Evolutionary conservation across 2,329 filamentous ascomycete genomes (phyloP).

Genomic region (Orbilia blumenaviensis): DNA sequence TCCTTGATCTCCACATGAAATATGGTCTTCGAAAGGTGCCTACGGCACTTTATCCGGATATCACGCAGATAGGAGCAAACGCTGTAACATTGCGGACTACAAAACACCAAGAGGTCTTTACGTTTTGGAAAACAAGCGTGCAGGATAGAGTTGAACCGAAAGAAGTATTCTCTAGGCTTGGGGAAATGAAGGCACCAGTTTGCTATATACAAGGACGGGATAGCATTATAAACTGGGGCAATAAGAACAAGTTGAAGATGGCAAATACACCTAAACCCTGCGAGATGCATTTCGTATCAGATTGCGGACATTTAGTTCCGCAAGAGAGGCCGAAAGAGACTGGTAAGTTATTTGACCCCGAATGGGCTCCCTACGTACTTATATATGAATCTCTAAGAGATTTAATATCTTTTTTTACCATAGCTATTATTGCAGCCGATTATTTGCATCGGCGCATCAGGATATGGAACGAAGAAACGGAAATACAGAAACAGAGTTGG

Average conservation of each 20-base stretch:
- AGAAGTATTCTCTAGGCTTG: constrained; percentile 68
- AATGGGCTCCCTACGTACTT: background rate
- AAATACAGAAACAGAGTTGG: constrained; percentile 9
- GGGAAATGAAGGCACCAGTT: constrained; percentile 70
- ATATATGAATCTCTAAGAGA: background rate
- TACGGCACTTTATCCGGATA: constrained; percentile 68
- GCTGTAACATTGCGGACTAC: constrained; percentile 79
- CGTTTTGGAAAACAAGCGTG: constrained; percentile 70
- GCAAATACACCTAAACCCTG: constrained; percentile 71
- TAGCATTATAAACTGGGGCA: constrained; percentile 68
- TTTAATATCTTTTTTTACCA: background rate
- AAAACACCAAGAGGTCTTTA: constrained; percentile 87
- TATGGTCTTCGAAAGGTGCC: constrained; percentile 80
- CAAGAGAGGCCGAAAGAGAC: constrained; percentile 78
- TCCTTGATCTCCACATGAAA: constrained; percentile 76
- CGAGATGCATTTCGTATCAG: constrained; percentile 70
- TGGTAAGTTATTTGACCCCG: constrained; percentile 63
- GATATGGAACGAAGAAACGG: constrained; percentile 51
- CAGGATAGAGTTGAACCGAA: constrained; percentile 64
- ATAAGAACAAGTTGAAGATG: constrained; percentile 69
- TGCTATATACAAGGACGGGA: constrained; percentile 74
- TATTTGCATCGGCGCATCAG: constrained; percentile 52
- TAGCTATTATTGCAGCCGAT: constrained; percentile 46
- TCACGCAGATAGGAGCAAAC: constrained; percentile 47
- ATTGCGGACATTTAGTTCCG: constrained; percentile 80